A percentile compares a stretch with the other conserved stretches of the same genome.
Conservation (phyloP, 2,329 filamentous ascomycete genomes). For the Elsinoe batatas region DNA sequence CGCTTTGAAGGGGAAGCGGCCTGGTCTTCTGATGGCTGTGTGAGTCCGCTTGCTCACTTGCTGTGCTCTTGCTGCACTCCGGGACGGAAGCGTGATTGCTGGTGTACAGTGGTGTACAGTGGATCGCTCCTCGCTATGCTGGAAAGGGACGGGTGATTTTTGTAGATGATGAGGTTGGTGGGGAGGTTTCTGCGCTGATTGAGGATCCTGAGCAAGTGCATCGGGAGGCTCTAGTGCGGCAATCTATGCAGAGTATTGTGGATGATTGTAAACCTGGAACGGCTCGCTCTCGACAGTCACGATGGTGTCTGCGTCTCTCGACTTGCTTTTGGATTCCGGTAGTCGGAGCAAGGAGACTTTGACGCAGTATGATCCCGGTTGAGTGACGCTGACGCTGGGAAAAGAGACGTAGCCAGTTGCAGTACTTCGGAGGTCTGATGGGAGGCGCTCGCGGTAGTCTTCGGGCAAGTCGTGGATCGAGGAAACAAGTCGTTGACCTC, state of each 20-base stretch:
- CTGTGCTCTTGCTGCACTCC: background rate
- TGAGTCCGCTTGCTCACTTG: background rate
- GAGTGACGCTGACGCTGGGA: background rate
- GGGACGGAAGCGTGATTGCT: background rate
- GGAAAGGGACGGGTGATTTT: background rate
- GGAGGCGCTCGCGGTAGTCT: constrained; percentile 7
- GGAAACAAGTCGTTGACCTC: background rate
- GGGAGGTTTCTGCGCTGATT: background rate
- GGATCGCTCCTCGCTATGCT: constrained; percentile 5
- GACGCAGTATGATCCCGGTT: background rate
- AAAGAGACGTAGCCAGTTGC: constrained; percentile 9
- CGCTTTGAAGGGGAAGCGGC: background rate
- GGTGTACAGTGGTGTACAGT: constrained; percentile 4
- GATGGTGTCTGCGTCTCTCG: constrained; percentile 1
- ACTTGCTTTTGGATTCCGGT: constrained; percentile 7
- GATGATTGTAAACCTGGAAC: constrained; percentile 9
- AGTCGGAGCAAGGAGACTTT: background rate
- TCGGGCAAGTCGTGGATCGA: background rate
- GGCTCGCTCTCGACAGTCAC: background rate
- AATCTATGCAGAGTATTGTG: constrained; percentile 5
- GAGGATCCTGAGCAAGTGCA: background rate
- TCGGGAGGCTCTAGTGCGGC: background rate
- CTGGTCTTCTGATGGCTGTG: background rate
- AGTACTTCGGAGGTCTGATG: background rate
- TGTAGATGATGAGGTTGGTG: background rate